phyloP scores from a whole-genome alignment of 805 yeast species.

The Ogataea neopini region DNA sequence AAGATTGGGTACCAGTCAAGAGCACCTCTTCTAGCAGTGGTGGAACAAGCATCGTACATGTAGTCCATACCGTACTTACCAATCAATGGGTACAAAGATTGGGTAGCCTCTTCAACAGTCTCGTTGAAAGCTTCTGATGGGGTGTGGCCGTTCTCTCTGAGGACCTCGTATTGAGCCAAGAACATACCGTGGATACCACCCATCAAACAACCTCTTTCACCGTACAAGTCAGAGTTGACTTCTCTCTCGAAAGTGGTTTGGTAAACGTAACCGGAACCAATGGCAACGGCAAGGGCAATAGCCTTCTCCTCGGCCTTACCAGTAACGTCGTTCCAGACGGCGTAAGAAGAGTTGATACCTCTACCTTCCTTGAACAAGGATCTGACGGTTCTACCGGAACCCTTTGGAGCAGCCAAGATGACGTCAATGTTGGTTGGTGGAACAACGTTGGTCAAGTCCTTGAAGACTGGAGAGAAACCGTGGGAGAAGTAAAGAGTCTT shows the following conservation, averaged over 20 bases:
- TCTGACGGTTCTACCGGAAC: slow-evolving; percentile 99
- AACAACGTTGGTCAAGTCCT: slow-evolving; percentile 93
- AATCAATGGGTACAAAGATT: slow-evolving; percentile 96
- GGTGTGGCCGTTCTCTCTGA: slow-evolving; percentile 99
- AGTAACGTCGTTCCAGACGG: slow-evolving; percentile 98
- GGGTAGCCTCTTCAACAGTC: slow-evolving; percentile 99
- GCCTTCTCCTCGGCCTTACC: slow-evolving; percentile 99
- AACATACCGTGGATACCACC: slow-evolving; percentile 99
- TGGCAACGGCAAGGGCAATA: slow-evolving; percentile 96
- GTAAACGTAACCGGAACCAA: slow-evolving; percentile 99
- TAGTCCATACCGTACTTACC: slow-evolving; percentile 99
- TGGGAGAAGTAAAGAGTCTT: slow-evolving; percentile 99
- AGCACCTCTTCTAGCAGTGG: slow-evolving; percentile 99
- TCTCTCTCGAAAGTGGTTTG: slow-evolving; percentile 99
- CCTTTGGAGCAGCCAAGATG: slow-evolving; percentile 99
- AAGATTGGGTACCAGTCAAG: slow-evolving; percentile 99
- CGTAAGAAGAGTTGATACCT: slow-evolving; percentile 99
- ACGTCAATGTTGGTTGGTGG: slow-evolving; percentile 95
- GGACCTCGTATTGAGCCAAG: slow-evolving; percentile 99
- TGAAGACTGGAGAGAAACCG: slow-evolving; percentile 99
- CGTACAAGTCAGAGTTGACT: slow-evolving; percentile 98
- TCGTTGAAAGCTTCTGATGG: slow-evolving; percentile 99
- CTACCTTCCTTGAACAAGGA: slow-evolving; percentile 99
- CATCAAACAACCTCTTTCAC: slow-evolving; percentile 99
- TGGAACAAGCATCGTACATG: slow-evolving; percentile 99